These are phyloP conservation scores for Diddensiella transvaalensis DNA, from an alignment of 805 yeast genomes.

Conservation along the genomic window DNA sequence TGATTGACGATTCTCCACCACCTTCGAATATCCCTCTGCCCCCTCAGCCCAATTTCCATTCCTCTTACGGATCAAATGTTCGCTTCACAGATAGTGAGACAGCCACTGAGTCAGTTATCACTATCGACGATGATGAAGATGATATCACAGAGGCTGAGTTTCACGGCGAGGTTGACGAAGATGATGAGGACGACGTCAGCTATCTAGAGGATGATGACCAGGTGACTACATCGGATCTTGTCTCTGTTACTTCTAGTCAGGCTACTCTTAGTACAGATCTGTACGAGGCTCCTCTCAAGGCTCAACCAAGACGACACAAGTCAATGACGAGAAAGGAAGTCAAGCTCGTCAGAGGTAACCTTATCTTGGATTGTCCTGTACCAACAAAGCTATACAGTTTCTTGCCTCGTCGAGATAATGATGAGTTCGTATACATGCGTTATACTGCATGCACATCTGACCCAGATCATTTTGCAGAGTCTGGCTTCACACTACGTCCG, in stretches of 20 bases:
- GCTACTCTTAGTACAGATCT: conserved; percentile 24
- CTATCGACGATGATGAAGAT: conserved; percentile 17
- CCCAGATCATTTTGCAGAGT: conserved; percentile 75
- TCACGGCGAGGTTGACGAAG: conserved; percentile 17
- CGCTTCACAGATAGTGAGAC: not conserved
- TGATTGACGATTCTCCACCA: conserved; percentile 20
- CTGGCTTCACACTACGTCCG: conserved; percentile 84
- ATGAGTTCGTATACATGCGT: conserved; percentile 93
- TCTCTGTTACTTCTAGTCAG: conserved; percentile 15
- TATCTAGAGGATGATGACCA: conserved; percentile 18
- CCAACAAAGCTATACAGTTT: conserved; percentile 85
- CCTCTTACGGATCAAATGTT: conserved; percentile 9
- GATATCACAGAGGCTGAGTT: conserved; percentile 9
- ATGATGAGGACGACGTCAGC: conserved; percentile 13
- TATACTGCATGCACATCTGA: conserved; percentile 95
- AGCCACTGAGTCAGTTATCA: conserved; percentile 9
- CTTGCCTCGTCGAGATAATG: conserved; percentile 81
- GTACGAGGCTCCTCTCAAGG: conserved; percentile 27
- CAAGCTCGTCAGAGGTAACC: conserved; percentile 70
- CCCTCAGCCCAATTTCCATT: conserved; percentile 20
- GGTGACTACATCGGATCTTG: conserved; percentile 7
- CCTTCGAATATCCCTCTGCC: conserved; percentile 16
- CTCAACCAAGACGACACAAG: conserved; percentile 61
- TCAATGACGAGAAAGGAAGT: conserved; percentile 70
- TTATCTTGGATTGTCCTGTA: conserved; percentile 89